Conservation (phyloP, 2,329 filamentous ascomycete genomes). For the Pseudogymnoascus sp. region DNA sequence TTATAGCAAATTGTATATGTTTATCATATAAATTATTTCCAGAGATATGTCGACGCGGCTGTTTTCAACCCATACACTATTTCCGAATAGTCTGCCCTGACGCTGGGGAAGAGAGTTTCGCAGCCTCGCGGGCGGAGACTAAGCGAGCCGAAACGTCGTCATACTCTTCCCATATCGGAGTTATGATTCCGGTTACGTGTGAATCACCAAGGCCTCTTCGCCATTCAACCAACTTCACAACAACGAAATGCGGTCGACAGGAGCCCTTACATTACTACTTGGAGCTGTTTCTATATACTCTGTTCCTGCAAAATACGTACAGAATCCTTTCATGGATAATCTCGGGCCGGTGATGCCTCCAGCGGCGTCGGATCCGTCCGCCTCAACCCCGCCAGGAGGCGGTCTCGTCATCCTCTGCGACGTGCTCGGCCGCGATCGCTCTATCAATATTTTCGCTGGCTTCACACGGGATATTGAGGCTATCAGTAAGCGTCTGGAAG, state of each 20-base stretch:
- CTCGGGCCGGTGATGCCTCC: conserved; percentile 22
- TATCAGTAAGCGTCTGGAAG: conserved; percentile 60
- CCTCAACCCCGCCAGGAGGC: conserved; percentile 21
- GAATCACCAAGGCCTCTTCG: not conserved
- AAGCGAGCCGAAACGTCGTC: conserved; percentile 8
- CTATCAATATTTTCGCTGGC: conserved; percentile 75
- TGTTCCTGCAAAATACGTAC: not conserved
- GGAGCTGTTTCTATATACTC: not conserved
- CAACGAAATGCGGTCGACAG: conserved; percentile 4
- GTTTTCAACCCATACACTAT: not conserved
- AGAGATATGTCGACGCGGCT: not conserved
- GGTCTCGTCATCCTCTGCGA: conserved; percentile 66
- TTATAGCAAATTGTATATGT: not conserved
- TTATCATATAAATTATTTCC: not conserved
- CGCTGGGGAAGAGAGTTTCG: conserved; percentile 5
- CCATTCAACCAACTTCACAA: not conserved
- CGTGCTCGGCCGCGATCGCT: conserved; percentile 69
- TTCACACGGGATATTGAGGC: conserved; percentile 67
- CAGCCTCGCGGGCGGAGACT: conserved; percentile 6
- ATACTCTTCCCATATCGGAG: conserved; percentile 1
- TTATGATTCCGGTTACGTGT: not conserved
- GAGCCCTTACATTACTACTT: not conserved
- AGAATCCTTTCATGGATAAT: conserved; percentile 15
- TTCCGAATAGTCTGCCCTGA: conserved; percentile 2
- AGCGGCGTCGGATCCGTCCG: conserved; percentile 13